These are phyloP conservation scores for Ceratobasidium sp. DNA, from an alignment of 1,284 basidiomycete genomes.

Conservation along the genomic window DNA sequence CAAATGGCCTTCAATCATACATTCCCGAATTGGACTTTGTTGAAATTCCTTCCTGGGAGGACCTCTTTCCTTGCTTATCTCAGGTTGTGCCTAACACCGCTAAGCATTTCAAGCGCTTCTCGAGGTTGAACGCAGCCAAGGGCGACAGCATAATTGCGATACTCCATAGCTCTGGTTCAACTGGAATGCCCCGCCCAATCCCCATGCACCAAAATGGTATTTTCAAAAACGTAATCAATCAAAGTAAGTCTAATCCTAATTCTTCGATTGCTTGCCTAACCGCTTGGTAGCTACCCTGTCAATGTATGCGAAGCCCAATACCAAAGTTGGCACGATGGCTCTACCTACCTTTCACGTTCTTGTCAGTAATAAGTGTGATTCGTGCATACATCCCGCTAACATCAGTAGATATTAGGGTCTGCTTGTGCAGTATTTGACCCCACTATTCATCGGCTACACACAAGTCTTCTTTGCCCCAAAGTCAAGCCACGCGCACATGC, in stretches of 20 bases:
- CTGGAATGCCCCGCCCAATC: conserved; percentile 7
- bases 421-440: neutral
- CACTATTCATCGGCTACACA: conserved; percentile 10
- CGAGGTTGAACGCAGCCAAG: neutral
- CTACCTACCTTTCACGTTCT: conserved; percentile 9
- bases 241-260: conserved; percentile 10
- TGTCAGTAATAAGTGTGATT: neutral
- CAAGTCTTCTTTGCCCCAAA: conserved; percentile 43
- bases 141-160: neutral
- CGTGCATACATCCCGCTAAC: neutral
- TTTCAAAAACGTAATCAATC: conserved; percentile 27
- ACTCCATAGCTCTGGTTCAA: conserved; percentile 34
- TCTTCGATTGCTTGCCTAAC: neutral
- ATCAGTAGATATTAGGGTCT: neutral
- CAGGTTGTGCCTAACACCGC: neutral
- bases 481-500: neutral
- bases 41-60: neutral
- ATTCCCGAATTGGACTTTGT: neutral
- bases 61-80: neutral
- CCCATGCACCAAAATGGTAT: neutral
- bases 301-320: neutral
- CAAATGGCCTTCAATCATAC: neutral
- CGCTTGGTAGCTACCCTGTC: neutral
- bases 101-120: neutral
- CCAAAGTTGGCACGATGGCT: conserved; percentile 7